Evolutionary conservation across 805 yeast species (phyloP), one percentile per base, ranked within the genome.

Genomic region (Starmerella tilneyi): DNA sequence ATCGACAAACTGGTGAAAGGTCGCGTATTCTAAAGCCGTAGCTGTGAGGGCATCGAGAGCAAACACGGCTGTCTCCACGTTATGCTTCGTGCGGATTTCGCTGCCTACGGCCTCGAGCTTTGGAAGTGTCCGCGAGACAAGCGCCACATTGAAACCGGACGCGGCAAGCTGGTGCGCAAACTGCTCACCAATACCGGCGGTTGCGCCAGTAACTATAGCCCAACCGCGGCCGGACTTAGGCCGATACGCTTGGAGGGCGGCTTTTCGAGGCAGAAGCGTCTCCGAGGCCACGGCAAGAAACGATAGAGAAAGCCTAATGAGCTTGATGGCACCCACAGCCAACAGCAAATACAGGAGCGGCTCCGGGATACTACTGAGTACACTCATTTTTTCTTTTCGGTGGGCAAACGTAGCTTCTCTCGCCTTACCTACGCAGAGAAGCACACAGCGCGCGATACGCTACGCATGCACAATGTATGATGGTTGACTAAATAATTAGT

Each of bases 171-270:
- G 97, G 21, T 66, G 59, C 2, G 96, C 79, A 60, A 75, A 92
- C 63, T 92, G 95, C 61, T 88, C 85, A 47, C 98, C 98, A 59
- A 92, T 81, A 28, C 98, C 98, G 62, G 92, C 97, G 39, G 96
- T 84, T 3, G 96, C 94, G 47, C 98, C 98, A 6, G 98, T 92
- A 15, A 92, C 75, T 26, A 92, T 82, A n/a, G 96, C 96, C 89
- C 96, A 92, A 74, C 37, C 23, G 17, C 23, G 30, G 37, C 29
- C 40, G n/a, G 17, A 81, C 41, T 66, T 64, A 37, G 48, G 41
- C 23, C 45, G 44, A 45, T 55, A 54, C 17, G 30, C 23, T 16
- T 9, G 7, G 30, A 52, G 35, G 30, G 20, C 41, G 11, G 46
- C 40, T 34, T 31, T 40, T 1, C 50, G 43, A 17, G 52, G 55